Conservation (phyloP, 179 eudicot genomes). For the Spergularia azorica region DNA sequence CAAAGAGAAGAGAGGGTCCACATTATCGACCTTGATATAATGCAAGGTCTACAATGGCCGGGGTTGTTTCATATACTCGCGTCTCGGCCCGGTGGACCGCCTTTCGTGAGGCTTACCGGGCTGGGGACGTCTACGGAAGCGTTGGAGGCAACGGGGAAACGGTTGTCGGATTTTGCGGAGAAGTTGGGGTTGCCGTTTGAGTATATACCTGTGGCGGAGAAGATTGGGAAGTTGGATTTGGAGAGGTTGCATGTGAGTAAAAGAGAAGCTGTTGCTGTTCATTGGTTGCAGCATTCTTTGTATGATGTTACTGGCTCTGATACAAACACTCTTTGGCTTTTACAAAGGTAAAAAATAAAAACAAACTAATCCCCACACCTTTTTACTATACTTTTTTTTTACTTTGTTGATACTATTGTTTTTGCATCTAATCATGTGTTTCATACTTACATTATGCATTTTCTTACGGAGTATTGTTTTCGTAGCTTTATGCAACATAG, state of each 20-base stretch:
- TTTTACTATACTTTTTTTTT: background rate
- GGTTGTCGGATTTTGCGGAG: constrained; percentile 81
- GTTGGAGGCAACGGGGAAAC: constrained; percentile 85
- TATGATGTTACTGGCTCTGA: constrained; percentile 96
- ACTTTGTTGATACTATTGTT: background rate
- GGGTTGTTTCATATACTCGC: constrained; percentile 88
- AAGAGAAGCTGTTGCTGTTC: constrained; percentile 95
- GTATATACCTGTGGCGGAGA: constrained; percentile 51
- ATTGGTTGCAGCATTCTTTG: constrained; percentile 92
- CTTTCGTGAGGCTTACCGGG: constrained; percentile 79
- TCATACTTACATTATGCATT: background rate
- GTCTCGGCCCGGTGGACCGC: constrained; percentile 90
- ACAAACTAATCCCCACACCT: background rate
- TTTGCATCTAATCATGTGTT: constrained; percentile 16
- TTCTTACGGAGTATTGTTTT: background rate
- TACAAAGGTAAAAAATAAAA: constrained; percentile 60
- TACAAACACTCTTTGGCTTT: constrained; percentile 66
- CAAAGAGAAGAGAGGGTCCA: constrained; percentile 84
- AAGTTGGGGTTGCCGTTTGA: constrained; percentile 86
- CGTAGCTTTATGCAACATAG: background rate
- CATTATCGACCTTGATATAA: constrained; percentile 86
- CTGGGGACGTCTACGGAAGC: constrained; percentile 76
- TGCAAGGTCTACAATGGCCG: constrained; percentile 98
- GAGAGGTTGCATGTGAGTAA: constrained; percentile 71
- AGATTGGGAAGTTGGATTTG: constrained; percentile 56